A percentile compares a stretch with the other conserved stretches of the same genome.
Evolutionary conservation across 2,329 filamentous ascomycete species (phyloP).

Genomic region (Phoma sp.): DNA sequence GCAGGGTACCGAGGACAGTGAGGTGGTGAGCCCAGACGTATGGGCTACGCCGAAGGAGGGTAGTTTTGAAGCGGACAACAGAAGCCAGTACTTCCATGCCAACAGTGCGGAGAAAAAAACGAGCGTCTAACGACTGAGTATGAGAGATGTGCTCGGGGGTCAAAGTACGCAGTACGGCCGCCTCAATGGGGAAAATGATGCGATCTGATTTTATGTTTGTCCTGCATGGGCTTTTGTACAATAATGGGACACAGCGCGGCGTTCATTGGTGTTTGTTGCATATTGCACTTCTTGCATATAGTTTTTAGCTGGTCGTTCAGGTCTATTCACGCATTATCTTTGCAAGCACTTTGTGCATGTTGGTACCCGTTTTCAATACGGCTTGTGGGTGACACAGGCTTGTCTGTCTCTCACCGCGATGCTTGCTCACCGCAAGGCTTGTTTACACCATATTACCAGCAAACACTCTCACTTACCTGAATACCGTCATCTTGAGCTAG

Average conservation of each 20-base stretch:
- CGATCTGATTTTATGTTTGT: not conserved
- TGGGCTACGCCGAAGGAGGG: constrained; percentile 51
- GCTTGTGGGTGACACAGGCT: no score
- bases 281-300: not conserved
- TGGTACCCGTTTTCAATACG: no score
- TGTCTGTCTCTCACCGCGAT: not conserved
- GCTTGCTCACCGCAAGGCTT: not conserved
- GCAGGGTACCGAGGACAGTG: constrained; percentile 15
- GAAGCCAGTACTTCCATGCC: constrained; percentile 33
- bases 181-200: not conserved
- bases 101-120: not conserved
- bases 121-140: not conserved
- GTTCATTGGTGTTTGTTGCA: not conserved
- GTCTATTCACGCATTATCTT: not conserved
- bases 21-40: constrained; percentile 40
- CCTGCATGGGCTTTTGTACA: not conserved
- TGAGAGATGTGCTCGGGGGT: not conserved
- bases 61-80: constrained; percentile 6
- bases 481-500: no score
- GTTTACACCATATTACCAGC: no score
- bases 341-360: not conserved
- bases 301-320: not conserved
- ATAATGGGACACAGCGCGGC: constrained; percentile 9
- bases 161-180: constrained; percentile 14
- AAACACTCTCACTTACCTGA: not conserved